Conservation (phyloP, 2,329 filamentous ascomycete species). For the Rosellinia necatrix region DNA sequence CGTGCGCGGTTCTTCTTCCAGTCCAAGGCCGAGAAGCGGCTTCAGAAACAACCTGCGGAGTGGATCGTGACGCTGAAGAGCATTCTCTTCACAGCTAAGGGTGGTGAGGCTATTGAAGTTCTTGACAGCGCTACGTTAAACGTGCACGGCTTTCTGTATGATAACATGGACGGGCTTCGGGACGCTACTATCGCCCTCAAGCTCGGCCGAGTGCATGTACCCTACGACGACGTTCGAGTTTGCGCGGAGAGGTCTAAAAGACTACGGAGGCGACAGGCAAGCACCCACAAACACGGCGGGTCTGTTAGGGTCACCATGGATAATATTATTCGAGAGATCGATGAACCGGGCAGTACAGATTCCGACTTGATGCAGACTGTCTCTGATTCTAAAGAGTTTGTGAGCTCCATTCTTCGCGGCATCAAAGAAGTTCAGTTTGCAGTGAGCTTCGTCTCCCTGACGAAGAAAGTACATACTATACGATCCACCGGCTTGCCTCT, state of each 20-base stretch:
- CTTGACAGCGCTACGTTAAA: slow-evolving; percentile 88
- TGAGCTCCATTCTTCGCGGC: slow-evolving; percentile 85
- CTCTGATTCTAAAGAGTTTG: slow-evolving; percentile 90
- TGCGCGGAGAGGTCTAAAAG: slow-evolving; percentile 63
- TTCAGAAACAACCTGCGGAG: slow-evolving; percentile 77
- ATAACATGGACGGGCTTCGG: slow-evolving; percentile 81
- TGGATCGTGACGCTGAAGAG: slow-evolving; percentile 90
- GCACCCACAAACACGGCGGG: slow-evolving; percentile 45
- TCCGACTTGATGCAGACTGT: slow-evolving; percentile 79
- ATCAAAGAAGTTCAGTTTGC: slow-evolving; percentile 97
- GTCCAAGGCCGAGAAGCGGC: slow-evolving; percentile 64
- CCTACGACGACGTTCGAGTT: slow-evolving; percentile 80
- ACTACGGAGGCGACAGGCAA: slow-evolving; percentile 45
- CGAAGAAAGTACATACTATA: slow-evolving; percentile 74
- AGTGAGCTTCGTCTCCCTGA: slow-evolving; percentile 86
- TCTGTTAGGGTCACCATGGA: slow-evolving; percentile 67
- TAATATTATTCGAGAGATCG: slow-evolving; percentile 75
- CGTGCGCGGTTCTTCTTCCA: slow-evolving; percentile 87
- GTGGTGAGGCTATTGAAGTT: slow-evolving; percentile 82
- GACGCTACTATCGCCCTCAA: slow-evolving; percentile 92
- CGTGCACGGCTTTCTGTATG: slow-evolving; percentile 87
- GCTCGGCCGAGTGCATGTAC: slow-evolving; percentile 85
- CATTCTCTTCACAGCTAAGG: slow-evolving; percentile 85
- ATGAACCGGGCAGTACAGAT: slow-evolving; percentile 66
- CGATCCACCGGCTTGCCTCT: slow-evolving; percentile 72